These are phyloP conservation scores for Ustilago loliicola DNA, from an alignment of 1,284 basidiomycete species.

Conservation along the genomic window DNA sequence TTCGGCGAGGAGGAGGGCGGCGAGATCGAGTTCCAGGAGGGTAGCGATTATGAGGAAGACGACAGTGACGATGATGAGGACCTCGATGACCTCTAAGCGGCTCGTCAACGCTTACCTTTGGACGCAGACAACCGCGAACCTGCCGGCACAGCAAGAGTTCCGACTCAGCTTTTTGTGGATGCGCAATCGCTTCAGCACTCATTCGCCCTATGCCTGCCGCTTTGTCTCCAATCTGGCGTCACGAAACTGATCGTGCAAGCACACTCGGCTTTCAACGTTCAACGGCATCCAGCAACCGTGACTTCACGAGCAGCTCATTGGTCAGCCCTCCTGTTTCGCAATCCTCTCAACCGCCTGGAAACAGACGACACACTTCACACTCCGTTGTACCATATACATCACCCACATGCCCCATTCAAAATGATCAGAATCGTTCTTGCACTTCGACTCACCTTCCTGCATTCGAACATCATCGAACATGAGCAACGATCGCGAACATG, in stretches of 20 bases:
- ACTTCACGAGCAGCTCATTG: background rate
- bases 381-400: slow-evolving; percentile 31
- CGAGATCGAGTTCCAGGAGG: slow-evolving; percentile 71
- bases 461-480: background rate
- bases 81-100: slow-evolving; percentile 61
- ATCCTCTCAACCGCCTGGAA: slow-evolving; percentile 1
- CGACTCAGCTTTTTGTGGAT: background rate
- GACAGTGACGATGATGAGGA: slow-evolving; percentile 65
- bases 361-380: slow-evolving; percentile 1
- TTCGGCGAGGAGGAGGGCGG: slow-evolving; percentile 84
- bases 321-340: background rate
- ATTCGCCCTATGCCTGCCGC: background rate
- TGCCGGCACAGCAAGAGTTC: too few relatives aligned
- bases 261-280: too few relatives aligned
- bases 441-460: background rate
- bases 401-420: background rate
- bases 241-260: background rate
- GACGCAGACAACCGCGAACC: background rate
- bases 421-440: slow-evolving; percentile 2
- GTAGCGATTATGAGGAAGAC: slow-evolving; percentile 66
- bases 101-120: background rate
- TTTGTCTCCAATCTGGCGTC: background rate
- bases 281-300: background rate
- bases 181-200: background rate
- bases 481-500: background rate